These are phyloP conservation scores for Cyclotella choctawhatcheeana DNA, from an alignment of 108 stramenopile genomes.

Conservation along the genomic window DNA sequence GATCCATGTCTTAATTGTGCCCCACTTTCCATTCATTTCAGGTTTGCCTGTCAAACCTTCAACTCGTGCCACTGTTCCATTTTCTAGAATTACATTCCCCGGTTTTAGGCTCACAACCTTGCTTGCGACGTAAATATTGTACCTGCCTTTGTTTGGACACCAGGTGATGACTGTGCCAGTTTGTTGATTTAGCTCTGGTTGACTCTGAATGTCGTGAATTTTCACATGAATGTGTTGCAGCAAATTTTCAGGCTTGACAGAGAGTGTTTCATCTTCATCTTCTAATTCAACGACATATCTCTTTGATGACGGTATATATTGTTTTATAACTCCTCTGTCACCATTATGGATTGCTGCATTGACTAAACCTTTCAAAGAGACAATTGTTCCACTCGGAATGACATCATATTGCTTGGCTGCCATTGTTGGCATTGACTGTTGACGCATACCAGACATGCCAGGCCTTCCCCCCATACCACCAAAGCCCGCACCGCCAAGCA, in stretches of 20 bases:
- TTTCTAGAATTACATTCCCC: constrained; percentile 76
- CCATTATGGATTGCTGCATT: constrained; percentile 80
- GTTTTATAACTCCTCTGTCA: constrained; percentile 77
- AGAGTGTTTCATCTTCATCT: constrained; percentile 81
- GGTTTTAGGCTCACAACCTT: constrained; percentile 78
- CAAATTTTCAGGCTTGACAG: constrained; percentile 81
- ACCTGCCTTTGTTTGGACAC: constrained; percentile 75
- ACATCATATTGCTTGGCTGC: constrained; percentile 71
- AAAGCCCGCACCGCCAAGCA: constrained; percentile 52
- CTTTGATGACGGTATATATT: constrained; percentile 66
- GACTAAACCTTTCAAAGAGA: constrained; percentile 76
- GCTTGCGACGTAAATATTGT: constrained; percentile 79
- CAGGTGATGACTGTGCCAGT: constrained; percentile 83
- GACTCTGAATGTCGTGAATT: constrained; percentile 76
- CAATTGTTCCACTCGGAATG: constrained; percentile 82
- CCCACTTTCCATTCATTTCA: constrained; percentile 87
- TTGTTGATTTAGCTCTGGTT: constrained; percentile 79
- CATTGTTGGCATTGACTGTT: constrained; percentile 34
- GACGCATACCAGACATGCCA: too few relatives aligned
- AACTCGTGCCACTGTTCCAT: constrained; percentile 75
- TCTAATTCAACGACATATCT: constrained; percentile 80
- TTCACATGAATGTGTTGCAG: constrained; percentile 87
- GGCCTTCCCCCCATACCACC: constrained; percentile 32
- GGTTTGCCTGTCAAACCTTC: constrained; percentile 75
- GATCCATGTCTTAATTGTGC: constrained; percentile 83